A percentile compares a stretch with the other conserved stretches of the same genome.
Evolutionary conservation across 129 eudicot species (phyloP).

Genomic region (Centrapalus pauciflorus): DNA sequence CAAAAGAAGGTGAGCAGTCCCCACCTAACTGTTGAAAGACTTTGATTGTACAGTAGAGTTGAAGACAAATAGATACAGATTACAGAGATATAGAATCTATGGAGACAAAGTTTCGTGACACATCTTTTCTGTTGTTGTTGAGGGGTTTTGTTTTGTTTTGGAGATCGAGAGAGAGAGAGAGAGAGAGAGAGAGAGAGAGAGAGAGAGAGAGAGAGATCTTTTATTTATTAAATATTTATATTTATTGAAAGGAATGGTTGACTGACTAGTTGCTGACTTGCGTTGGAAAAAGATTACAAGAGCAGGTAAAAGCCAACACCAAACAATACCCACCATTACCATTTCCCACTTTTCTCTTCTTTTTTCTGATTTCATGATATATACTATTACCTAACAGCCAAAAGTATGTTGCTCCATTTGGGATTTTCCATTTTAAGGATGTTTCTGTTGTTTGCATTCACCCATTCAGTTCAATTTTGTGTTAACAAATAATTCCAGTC

Average conservation of each 20-base stretch:
- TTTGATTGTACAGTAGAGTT: background rate
- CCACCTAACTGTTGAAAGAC: constrained; percentile 51
- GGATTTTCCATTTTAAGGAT: constrained; percentile 19
- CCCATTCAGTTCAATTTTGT: background rate
- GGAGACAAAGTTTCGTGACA: constrained; percentile 30
- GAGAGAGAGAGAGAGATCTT: too few species aligned
- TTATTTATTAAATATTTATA: too few species aligned
- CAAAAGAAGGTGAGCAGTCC: constrained; percentile 73
- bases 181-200: too few species aligned
- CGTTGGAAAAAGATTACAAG: constrained; percentile 29
- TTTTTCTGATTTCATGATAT: constrained; percentile 5
- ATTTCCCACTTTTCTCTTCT: constrained; percentile 8
- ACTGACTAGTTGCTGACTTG: constrained; percentile 27
- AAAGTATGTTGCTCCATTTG: constrained; percentile 27
- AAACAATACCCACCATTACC: constrained; percentile 48
- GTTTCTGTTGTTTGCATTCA: constrained; percentile 2
- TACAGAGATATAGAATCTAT: constrained; percentile 21
- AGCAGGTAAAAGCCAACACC: constrained; percentile 51
- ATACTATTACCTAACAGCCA: constrained; percentile 31
- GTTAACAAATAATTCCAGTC: background rate
- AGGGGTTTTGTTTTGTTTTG: too few species aligned
- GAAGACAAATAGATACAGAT: background rate
- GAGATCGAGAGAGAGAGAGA: too few species aligned
- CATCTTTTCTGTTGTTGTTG: constrained; percentile 23
- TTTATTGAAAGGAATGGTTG: constrained; percentile 24